Evolutionary conservation across 805 yeast species (phyloP), one percentile per base, ranked within the genome.

Genomic region (Candida oleophila): DNA sequence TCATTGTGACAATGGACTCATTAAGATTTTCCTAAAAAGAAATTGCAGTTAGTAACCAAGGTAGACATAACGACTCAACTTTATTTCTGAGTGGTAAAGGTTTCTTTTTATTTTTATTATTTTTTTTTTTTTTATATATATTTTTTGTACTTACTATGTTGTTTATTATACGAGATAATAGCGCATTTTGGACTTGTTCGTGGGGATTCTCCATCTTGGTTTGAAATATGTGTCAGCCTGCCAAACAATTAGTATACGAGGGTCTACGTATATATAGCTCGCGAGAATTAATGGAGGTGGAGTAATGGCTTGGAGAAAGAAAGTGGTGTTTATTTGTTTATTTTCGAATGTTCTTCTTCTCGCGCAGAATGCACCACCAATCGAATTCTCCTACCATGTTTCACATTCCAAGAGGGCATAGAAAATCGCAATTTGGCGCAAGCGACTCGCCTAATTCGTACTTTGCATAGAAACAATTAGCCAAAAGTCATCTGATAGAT

Each of bases 131-230:
- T n/a, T n/a, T n/a, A n/a, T n/a, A n/a, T n/a, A n/a, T n/a, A n/a
- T n/a, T n/a, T n/a, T n/a, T n/a, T n/a, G n/a, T n/a, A n/a, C n/a
- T n/a, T n/a, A 83, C 89, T 62, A 87, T 80, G 54, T 85, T 87
- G 61, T 78, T 80, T 42, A 86, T 81, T n/a, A 88, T 87, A 51
- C 96, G 79, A 9, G 87, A 80, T 36, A 86, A 70, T 19, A 89
- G 69, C 14, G 89, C 89, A 52, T 79, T 83, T 59, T 89, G 96
- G 4, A 80, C 86, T 59, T 85, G 86, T 56, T 87, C 91, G 58
- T 88, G 91, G 3, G 96, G 96, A 56, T 87, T 88, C 65, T 87
- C 89, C 95, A 87, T 87, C 12, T 15, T 34, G 5, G 38, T 18
- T 11, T 38, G 21, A 19, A 25, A 15, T 8, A 38, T 20, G 21